Conservation (phyloP, 2,329 filamentous ascomycete genomes). For the Sodiomyces alkalinus region DNA sequence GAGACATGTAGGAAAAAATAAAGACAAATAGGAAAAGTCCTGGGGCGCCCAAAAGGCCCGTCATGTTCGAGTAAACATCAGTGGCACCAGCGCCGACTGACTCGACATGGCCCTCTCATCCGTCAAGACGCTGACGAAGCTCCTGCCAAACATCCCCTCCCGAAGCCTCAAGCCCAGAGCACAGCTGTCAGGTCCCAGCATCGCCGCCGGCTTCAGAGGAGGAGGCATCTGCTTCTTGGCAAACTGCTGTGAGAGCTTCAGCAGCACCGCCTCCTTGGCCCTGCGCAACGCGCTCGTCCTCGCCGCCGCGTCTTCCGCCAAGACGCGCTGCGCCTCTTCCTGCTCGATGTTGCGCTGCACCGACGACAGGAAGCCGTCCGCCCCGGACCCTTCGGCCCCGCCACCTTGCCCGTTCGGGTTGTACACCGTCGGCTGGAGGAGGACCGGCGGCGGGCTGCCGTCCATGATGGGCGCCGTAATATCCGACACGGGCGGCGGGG, state of each 20-base stretch:
- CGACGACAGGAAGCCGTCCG: no score
- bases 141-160: conserved; percentile 26
- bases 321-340: conserved; percentile 37
- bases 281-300: conserved; percentile 39
- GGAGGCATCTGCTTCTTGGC: conserved; percentile 5
- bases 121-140: conserved; percentile 19
- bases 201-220: conserved; percentile 8
- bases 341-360: conserved; percentile 43
- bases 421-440: conserved; percentile 43
- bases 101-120: conserved; percentile 34
- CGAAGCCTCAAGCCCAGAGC: conserved; percentile 21
- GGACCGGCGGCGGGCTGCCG: conserved; percentile 30
- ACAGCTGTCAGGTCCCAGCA: conserved; percentile 9
- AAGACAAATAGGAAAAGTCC: no score
- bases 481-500: conserved; percentile 14
- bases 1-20: neutral
- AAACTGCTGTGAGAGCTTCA: conserved; percentile 41
- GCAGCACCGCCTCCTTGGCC: conserved; percentile 45
- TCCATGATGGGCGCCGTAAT: conserved; percentile 36
- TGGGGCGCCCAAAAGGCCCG: no score
- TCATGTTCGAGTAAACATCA: conserved; percentile 39
- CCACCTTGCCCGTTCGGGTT: conserved; percentile 20
- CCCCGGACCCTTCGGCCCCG: conserved; percentile 20
- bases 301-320: conserved; percentile 41
- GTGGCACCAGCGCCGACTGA: conserved; percentile 37